Evolutionary conservation across 306 rosid genomes (phyloP).

Genomic region (Trifolium pratense): DNA sequence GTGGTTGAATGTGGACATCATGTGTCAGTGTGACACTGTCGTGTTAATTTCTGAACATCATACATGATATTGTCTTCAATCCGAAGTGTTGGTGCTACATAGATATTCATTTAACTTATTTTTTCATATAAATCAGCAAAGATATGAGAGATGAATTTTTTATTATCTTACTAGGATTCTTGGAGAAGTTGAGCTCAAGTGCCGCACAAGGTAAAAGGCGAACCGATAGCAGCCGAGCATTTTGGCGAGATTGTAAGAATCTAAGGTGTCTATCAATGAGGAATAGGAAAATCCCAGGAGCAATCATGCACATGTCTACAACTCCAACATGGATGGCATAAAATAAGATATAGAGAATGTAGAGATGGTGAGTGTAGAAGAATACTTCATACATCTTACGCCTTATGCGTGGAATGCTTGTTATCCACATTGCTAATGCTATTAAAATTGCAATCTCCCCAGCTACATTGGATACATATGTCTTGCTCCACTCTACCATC

Average conservation of each 20-base stretch:
- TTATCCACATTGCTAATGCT: slow-evolving; percentile 63
- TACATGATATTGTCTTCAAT: too few species aligned
- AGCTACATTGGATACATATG: slow-evolving; percentile 61
- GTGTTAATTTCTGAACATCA: too few species aligned
- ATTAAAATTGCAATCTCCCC: slow-evolving; percentile 59
- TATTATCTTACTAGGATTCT: slow-evolving; percentile 50
- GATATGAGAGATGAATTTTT: neutral
- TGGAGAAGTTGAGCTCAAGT: slow-evolving; percentile 69
- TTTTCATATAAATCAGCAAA: neutral
- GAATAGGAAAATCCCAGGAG: slow-evolving; percentile 77
- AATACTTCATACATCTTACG: slow-evolving; percentile 73
- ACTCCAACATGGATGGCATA: slow-evolving; percentile 67
- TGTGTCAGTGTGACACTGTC: too few species aligned
- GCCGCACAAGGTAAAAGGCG: slow-evolving; percentile 61
- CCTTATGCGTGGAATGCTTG: slow-evolving; percentile 53
- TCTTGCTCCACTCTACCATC: slow-evolving; percentile 60
- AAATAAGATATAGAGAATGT: slow-evolving; percentile 60
- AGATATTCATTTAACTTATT: neutral
- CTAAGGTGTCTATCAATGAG: slow-evolving; percentile 63
- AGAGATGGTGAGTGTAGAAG: slow-evolving; percentile 75
- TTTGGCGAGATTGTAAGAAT: slow-evolving; percentile 64
- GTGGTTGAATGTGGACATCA: too few species aligned
- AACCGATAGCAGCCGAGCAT: slow-evolving; percentile 51
- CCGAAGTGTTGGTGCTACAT: neutral
- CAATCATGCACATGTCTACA: slow-evolving; percentile 55